Evolutionary conservation across 2,329 filamentous ascomycete genomes (phyloP).

Genomic region (Fonsecaea erecta): DNA sequence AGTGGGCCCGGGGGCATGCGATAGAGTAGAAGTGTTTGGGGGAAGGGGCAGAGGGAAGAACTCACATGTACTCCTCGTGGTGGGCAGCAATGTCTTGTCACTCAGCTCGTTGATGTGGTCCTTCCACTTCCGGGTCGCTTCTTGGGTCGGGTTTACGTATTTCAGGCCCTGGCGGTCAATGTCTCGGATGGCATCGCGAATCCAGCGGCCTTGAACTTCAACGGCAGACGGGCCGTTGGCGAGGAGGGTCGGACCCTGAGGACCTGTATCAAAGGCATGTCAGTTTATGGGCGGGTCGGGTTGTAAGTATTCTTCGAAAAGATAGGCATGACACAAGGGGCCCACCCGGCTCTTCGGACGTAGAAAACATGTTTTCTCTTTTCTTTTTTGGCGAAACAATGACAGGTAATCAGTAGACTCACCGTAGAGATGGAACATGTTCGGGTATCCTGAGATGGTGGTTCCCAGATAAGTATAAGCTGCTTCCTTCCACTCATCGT

Average conservation of each 20-base stretch:
- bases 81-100: constrained; percentile 53
- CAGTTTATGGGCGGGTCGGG: neutral
- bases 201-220: constrained; percentile 63
- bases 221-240: constrained; percentile 61
- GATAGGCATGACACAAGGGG: neutral
- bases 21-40: too few relatives aligned
- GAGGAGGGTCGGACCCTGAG: constrained; percentile 61
- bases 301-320: neutral
- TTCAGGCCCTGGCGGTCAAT: constrained; percentile 55
- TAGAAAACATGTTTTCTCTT: neutral
- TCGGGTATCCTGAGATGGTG: constrained; percentile 51
- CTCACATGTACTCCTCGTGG: constrained; percentile 40
- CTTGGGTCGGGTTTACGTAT: constrained; percentile 56
- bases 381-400: too few relatives aligned
- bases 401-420: neutral
- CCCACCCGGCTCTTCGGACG: neutral
- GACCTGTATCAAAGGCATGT: constrained; percentile 5
- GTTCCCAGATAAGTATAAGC: constrained; percentile 50
- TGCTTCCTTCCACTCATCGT: constrained; percentile 45
- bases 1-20: too few relatives aligned
- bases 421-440: constrained; percentile 59
- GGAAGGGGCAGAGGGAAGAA: constrained; percentile 28
- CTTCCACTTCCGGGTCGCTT: constrained; percentile 58
- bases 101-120: constrained; percentile 52
- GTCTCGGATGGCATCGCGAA: constrained; percentile 55